Conservation (phyloP, 345 rosid genomes). For the Pugionium dolabratum region DNA sequence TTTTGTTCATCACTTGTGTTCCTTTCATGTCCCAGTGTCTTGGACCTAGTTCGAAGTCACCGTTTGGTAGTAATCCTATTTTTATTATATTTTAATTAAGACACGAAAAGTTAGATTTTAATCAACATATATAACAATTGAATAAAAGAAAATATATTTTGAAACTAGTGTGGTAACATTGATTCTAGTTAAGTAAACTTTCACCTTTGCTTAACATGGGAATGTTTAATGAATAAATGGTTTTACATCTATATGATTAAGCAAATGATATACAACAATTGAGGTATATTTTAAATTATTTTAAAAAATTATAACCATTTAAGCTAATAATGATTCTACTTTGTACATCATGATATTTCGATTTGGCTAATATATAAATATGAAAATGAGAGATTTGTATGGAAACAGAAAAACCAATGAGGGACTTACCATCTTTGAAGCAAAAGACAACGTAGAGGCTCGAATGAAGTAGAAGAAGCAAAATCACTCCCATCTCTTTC, state of each 20-base stretch:
- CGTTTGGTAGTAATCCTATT: conserved; percentile 76
- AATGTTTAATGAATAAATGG: too few relatives aligned
- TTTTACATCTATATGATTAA: too few relatives aligned
- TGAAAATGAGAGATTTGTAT: not conserved
- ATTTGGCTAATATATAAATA: not conserved
- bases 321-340: too few relatives aligned
- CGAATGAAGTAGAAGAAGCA: conserved; percentile 53
- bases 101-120: not conserved
- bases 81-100: not conserved
- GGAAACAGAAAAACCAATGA: too few relatives aligned
- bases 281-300: too few relatives aligned
- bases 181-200: conserved; percentile 8
- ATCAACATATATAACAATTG: not conserved
- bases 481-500: conserved; percentile 41
- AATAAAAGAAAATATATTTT: too few relatives aligned
- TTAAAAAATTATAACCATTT: too few relatives aligned
- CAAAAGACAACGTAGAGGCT: conserved; percentile 44
- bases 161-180: conserved; percentile 2
- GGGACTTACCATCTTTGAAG: conserved; percentile 51
- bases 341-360: too few relatives aligned
- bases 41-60: conserved; percentile 72
- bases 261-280: too few relatives aligned
- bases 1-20: conserved; percentile 50
- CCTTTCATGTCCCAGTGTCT: conserved; percentile 61
- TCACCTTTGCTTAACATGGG: too few relatives aligned